Percentiles rank a stretch among this genome's conserved stretches.
These are phyloP conservation scores for Auriculariales sp. DNA, from an alignment of 768 basidiomycete genomes.

Conservation along the genomic window DNA sequence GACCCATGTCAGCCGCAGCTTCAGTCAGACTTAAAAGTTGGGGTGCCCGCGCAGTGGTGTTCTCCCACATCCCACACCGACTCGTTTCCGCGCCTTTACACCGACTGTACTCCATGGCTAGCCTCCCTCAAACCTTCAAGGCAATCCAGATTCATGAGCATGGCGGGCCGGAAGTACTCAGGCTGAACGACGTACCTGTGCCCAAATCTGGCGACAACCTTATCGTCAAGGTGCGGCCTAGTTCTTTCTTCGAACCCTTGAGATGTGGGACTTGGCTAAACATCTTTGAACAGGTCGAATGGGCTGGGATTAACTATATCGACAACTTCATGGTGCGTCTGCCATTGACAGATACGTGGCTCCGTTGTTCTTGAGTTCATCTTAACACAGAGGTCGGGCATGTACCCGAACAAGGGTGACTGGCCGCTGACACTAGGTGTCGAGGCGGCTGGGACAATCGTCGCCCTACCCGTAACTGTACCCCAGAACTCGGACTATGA, in stretches of 20 bases:
- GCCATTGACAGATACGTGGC: no score
- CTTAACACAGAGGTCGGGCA: no score
- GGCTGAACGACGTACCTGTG: slow-evolving; percentile 12
- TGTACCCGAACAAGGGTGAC: neutral
- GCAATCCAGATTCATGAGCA: slow-evolving; percentile 21
- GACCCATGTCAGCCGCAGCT: no score
- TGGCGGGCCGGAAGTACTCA: slow-evolving; percentile 24
- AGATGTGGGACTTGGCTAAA: neutral
- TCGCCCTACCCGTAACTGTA: slow-evolving; percentile 15
- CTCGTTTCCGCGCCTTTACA: no score
- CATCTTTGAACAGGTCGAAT: slow-evolving; percentile 13
- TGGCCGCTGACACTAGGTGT: slow-evolving; percentile 17
- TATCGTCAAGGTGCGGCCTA: slow-evolving; percentile 4
- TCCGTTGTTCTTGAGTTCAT: no score
- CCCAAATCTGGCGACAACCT: slow-evolving; percentile 18
- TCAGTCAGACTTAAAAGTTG: no score
- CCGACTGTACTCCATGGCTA: no score
- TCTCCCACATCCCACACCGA: no score
- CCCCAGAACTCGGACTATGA: slow-evolving; percentile 10
- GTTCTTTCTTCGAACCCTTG: neutral
- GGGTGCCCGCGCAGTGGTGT: no score
- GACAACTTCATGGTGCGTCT: slow-evolving; percentile 15
- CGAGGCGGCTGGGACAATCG: slow-evolving; percentile 23
- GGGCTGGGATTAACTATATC: slow-evolving; percentile 22
- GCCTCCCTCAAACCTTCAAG: slow-evolving; percentile 18